Base-by-base conservation (phyloP, 2,329 filamentous ascomycete species). In the Cadophora malorum region DNA sequence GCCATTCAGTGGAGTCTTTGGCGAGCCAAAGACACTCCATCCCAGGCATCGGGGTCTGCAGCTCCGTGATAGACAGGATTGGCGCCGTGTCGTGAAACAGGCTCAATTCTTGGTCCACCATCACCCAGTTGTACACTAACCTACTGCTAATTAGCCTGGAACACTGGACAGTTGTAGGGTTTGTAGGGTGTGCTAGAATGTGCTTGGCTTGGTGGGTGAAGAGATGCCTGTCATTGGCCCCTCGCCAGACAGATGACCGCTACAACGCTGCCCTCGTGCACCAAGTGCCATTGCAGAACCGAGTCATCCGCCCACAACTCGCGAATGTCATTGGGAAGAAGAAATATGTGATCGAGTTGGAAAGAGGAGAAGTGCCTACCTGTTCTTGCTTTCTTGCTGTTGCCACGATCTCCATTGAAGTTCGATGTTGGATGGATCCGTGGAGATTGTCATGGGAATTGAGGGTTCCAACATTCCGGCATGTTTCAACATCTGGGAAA, bases 81-180 rank as follows among this genome's bases (percentile, higher is more conserved):
- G 88, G 87, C 1, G 83, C 82, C 0, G 83, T 86, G 73, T 91
- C 88, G 71, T 90, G 84, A 79, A 91, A 91, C 9, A 91, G 80
- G 59, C 87, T 86, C 65, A 91, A 80, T 77, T 93, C 90, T 74
- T 92, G 90, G 75, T 93, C 90, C 28, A 91, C 84, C 86, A 91
- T 90, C 23, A 90, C 87, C 88, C 90, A 92, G 65, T 90, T 91
- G 79, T 92, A 91, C n/a, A 91, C 86, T 38, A 92, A 81, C 72
- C 90, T 90, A 74, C 63, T 55, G 66, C 62, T 69, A 72, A 67
- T 56, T 59, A 58, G 58, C 33, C 31, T 55, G 53, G 62, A 56
- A 28, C 21, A 33, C 19, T 53, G 49, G 45, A 21, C 1, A 19
- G 7, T 21, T 21, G 19, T 49, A 21, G 5, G 45, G 19, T 21